phyloP scores from a whole-genome alignment of 78 protist genomes.

The Creolimax fragrantissima region DNA sequence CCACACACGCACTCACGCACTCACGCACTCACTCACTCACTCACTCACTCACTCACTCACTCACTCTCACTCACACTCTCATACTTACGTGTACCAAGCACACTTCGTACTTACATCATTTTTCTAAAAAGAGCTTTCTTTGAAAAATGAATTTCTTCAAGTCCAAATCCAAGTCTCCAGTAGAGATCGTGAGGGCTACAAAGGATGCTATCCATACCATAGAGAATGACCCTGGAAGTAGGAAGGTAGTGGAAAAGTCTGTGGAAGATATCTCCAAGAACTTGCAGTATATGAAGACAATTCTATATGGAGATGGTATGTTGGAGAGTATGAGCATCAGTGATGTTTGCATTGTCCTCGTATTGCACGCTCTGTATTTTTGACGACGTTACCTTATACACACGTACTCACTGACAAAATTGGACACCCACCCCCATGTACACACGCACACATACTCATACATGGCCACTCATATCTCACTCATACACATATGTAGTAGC shows the following conservation, averaged over 20 bases:
- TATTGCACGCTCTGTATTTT: too few relatives aligned
- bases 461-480: not conserved
- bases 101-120: not conserved
- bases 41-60: not conserved
- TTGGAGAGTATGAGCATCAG: too few relatives aligned
- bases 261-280: conserved; percentile 13
- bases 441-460: not conserved
- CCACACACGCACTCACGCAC: not conserved
- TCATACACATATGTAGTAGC: not conserved
- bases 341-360: too few relatives aligned
- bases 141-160: conserved; percentile 10
- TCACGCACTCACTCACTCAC: not conserved
- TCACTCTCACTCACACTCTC: not conserved
- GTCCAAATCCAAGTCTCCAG: conserved; percentile 1
- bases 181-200: not conserved
- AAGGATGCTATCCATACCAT: not conserved
- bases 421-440: not conserved
- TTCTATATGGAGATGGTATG: conserved; percentile 55
- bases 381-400: not conserved
- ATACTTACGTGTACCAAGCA: not conserved
- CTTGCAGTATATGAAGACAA: conserved; percentile 29
- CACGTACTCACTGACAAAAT: not conserved
- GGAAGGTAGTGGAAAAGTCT: not conserved
- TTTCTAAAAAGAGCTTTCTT: not conserved
- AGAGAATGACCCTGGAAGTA: not conserved